Conservation (phyloP, 495 filamentous ascomycete genomes). For the Talaromyces nanjingensis region DNA sequence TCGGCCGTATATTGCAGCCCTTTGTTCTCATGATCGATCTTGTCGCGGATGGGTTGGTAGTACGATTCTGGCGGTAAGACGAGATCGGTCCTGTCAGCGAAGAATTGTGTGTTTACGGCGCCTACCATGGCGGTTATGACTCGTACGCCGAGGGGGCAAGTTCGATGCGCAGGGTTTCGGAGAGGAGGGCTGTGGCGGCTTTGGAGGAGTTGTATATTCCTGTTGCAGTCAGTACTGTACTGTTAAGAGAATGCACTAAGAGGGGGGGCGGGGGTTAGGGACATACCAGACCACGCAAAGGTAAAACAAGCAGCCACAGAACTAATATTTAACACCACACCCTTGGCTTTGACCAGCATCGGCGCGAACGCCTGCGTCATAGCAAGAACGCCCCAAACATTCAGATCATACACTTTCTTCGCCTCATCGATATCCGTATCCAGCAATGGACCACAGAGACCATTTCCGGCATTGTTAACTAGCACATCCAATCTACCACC, state of each 20-base stretch:
- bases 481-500: conserved; percentile 29
- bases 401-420: conserved; percentile 36
- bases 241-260: too few relatives aligned
- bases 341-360: conserved; percentile 31
- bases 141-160: conserved; percentile 26
- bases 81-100: conserved; percentile 14
- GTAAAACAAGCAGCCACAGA: conserved; percentile 16
- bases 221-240: conserved; percentile 2
- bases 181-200: conserved; percentile 16
- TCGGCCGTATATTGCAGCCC: conserved; percentile 10
- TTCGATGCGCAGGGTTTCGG: conserved; percentile 27
- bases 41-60: conserved; percentile 13
- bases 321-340: conserved; percentile 22
- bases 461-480: conserved; percentile 36
- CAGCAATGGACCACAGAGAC: conserved; percentile 22
- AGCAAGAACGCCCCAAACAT: conserved; percentile 30
- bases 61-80: conserved; percentile 14
- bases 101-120: conserved; percentile 14
- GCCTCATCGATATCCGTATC: conserved; percentile 28
- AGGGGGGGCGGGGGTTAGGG: too few relatives aligned
- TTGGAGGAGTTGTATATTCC: conserved; percentile 24
- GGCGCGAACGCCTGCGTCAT: conserved; percentile 35
- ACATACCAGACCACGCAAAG: conserved; percentile 21
- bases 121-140: conserved; percentile 20
- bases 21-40: conserved; percentile 18